Conservation (phyloP, 2,329 filamentous ascomycete species). For the Talaromyces sp. region DNA sequence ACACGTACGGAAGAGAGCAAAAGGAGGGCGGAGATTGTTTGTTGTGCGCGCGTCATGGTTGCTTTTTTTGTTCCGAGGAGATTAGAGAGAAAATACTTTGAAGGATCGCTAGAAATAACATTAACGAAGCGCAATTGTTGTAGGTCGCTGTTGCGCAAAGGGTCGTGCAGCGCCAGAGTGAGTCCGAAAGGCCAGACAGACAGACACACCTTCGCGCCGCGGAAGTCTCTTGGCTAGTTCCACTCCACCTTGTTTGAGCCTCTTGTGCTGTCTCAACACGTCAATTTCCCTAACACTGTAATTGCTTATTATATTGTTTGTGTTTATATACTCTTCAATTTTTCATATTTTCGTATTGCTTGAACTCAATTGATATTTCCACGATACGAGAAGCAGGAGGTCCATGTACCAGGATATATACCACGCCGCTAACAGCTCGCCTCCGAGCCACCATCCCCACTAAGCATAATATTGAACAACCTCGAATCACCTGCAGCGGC, state of each 20-base stretch:
- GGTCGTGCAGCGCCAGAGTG: not conserved
- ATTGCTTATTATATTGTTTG: not conserved
- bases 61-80: not conserved
- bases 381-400: not conserved
- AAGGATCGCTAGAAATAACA: not conserved
- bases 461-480: not conserved
- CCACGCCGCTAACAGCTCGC: not conserved
- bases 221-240: not conserved
- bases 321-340: not conserved
- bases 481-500: not conserved
- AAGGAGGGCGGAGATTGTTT: conserved; percentile 82
- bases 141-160: not conserved
- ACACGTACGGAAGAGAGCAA: conserved; percentile 72
- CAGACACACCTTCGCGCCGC: not conserved
- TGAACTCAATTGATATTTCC: not conserved
- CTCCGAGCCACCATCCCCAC: not conserved
- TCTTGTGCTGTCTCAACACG: not conserved
- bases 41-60: conserved; percentile 88
- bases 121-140: not conserved
- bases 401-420: not conserved
- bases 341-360: not conserved
- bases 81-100: not conserved
- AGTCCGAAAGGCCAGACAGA: not conserved
- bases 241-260: not conserved
- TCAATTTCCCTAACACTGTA: not conserved